Evolutionary conservation across 371 early-diverging fungal genomes (phyloP), one percentile per base, ranked within the genome.

Genomic region (Astathelohania contejeani): DNA sequence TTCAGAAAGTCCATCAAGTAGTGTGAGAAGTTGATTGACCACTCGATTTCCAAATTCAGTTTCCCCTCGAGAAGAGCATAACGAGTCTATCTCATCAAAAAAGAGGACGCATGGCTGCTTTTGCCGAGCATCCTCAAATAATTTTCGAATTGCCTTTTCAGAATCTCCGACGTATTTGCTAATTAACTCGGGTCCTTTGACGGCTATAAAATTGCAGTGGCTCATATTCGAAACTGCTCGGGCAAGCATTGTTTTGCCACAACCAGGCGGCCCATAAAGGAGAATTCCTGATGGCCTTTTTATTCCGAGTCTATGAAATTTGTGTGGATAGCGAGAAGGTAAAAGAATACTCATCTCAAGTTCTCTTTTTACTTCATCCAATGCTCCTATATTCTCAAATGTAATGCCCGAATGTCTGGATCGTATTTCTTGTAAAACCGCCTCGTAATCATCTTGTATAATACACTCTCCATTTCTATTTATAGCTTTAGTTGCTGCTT

Each of bases 81-180:
- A 76, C 0, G 96, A 95, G 72, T 99, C 99, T 35, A 99, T 77
- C 74, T 99, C 99, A 69, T 99, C 99, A 90, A 97, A 35, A 92
- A 98, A 19, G 82, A 79, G 2, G 83, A 90, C 27, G 47, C 63
- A 62, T n/a, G 60, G 77, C 60, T 68, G 66, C 67, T 75, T 73
- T 12, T 88, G 83, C 53, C 87, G 80, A 6, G 99, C 98, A 28
- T 89, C 79, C 1, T 85, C 80, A 79, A 99, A 99, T 19, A 99
- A 88, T 66, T 86, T 84, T 43, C 98, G 82, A 18, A 99, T 81
- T 14, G 88, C 87, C 35, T 89, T 80, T 74, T 99, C 99, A 75
- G 88, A 87, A 67, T 96, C 97, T 58, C 99, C 99, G 0, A 96
- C 95, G 67, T 92, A 99, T 80, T 96, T 99, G 76, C 89, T 95